phyloP scores from a whole-genome alignment of 192 early-diverging fungal genomes.

The Mortierella hygrophila region DNA sequence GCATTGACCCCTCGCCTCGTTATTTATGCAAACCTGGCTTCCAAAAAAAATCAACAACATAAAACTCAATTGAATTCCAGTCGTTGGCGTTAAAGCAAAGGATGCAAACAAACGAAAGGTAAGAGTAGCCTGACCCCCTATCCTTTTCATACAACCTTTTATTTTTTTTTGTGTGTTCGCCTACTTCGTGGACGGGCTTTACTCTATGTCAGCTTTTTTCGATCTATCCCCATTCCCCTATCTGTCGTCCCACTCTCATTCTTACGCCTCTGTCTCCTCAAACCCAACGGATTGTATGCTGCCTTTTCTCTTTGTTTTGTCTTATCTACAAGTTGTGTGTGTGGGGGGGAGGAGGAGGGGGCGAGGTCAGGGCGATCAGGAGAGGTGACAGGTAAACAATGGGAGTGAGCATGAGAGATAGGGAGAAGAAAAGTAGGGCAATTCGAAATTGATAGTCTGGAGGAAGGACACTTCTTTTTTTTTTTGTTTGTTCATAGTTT shows the following conservation, averaged over 20 bases:
- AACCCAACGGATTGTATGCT: neutral
- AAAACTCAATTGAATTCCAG: neutral
- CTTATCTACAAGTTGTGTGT: neutral
- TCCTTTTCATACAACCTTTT: conserved; percentile 4
- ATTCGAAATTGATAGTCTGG: too few species aligned
- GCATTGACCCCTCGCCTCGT: neutral
- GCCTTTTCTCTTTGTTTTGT: neutral
- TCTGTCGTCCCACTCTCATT: neutral
- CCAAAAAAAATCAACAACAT: neutral
- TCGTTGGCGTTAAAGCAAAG: neutral
- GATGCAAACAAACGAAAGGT: too few species aligned
- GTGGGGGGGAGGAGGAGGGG: too few species aligned
- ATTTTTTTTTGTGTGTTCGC: neutral
- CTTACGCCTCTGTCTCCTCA: neutral
- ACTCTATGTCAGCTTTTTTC: neutral
- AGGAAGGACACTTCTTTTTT: too few species aligned
- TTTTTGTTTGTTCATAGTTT: too few species aligned
- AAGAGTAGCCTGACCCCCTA: neutral
- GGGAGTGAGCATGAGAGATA: neutral
- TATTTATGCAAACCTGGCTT: neutral
- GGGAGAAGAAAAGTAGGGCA: too few species aligned
- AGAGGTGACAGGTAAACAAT: neutral
- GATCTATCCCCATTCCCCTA: neutral
- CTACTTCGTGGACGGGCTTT: neutral
- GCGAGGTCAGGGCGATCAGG: neutral